phyloP scores from a whole-genome alignment of 1,284 basidiomycete genomes.

The Rhodotorula sp. region DNA sequence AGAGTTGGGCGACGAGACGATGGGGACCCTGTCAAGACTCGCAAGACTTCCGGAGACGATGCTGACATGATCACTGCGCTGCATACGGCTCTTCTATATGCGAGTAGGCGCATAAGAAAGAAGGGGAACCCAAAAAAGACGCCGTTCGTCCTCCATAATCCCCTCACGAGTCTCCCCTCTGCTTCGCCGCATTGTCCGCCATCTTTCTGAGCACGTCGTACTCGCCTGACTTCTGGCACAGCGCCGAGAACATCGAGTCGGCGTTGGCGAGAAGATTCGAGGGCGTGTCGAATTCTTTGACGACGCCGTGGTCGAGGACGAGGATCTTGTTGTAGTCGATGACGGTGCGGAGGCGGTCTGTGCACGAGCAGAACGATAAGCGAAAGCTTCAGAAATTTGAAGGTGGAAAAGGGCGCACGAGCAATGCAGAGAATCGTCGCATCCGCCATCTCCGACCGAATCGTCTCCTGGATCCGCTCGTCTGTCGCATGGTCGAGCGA shows the following conservation, averaged over 20 bases:
- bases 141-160: neutral
- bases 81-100: no score
- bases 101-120: no score
- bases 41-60: no score
- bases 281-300: conserved; percentile 60
- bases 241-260: conserved; percentile 55
- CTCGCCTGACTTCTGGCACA: conserved; percentile 38
- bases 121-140: neutral
- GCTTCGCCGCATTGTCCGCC: conserved; percentile 21
- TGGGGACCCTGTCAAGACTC: no score
- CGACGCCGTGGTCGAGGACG: conserved; percentile 55
- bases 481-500: conserved; percentile 50
- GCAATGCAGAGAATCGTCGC: conserved; percentile 50
- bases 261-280: conserved; percentile 58
- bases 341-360: conserved; percentile 53
- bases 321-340: conserved; percentile 57
- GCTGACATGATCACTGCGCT: no score
- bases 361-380: conserved; percentile 38
- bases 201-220: conserved; percentile 28
- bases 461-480: conserved; percentile 52
- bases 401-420: conserved; percentile 9
- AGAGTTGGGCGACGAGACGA: no score
- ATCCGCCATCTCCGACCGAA: conserved; percentile 49
- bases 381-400: neutral
- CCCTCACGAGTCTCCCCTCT: neutral